phyloP scores from a whole-genome alignment of 257 asterid genomes.

The Echites panduratus region DNA sequence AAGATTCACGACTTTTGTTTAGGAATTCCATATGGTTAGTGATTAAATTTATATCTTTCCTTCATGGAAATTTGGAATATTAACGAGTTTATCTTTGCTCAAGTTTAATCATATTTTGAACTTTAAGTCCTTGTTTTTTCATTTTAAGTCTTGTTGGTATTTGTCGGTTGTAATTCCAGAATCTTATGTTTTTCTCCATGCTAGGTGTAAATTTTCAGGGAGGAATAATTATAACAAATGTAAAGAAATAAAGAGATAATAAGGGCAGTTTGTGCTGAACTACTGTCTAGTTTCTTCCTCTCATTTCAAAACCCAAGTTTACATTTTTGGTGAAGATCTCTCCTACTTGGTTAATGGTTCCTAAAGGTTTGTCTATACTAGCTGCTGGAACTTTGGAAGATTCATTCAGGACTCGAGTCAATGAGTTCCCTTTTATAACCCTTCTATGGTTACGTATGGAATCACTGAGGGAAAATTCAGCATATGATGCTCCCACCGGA shows the following conservation, averaged over 20 bases:
- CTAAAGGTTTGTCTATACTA: neutral
- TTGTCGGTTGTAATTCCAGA: neutral
- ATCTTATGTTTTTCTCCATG: neutral
- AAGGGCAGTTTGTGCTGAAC: neutral
- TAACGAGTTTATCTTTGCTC: neutral
- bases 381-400: neutral
- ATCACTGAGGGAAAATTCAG: neutral
- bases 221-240: no score
- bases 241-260: no score
- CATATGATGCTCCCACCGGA: neutral
- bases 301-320: neutral
- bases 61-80: neutral
- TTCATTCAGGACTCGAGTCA: neutral
- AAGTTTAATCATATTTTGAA: neutral
- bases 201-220: neutral
- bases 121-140: neutral
- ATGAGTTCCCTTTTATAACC: neutral
- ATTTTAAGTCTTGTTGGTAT: neutral
- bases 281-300: neutral
- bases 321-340: neutral
- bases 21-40: conserved; percentile 91
- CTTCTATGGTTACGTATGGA: no score
- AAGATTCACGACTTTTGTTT: conserved; percentile 90
- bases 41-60: neutral
- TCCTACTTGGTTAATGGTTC: neutral